Conservation (phyloP, 2,329 filamentous ascomycete genomes). For the Colletotrichum nymphaeae region DNA sequence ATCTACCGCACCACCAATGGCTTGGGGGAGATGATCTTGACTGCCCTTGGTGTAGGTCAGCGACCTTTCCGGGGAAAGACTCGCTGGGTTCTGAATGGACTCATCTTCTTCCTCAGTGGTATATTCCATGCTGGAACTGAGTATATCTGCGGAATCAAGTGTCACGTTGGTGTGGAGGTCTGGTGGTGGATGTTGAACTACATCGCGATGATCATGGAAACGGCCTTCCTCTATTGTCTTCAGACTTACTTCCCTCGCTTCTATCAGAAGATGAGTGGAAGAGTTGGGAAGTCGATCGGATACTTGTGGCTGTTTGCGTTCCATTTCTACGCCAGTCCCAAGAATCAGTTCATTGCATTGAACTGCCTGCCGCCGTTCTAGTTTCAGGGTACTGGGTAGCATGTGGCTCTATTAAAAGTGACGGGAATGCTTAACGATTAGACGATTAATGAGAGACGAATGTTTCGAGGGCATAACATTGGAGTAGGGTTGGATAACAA, state of each 20-base stretch:
- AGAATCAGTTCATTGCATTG: not conserved
- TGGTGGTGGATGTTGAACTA: conserved; percentile 28
- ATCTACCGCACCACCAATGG: conserved; percentile 31
- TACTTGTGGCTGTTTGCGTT: conserved; percentile 21
- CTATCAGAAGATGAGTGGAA: conserved; percentile 14
- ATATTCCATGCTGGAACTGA: conserved; percentile 25
- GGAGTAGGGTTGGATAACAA: not conserved
- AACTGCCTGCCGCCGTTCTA: not conserved
- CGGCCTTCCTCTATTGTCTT: conserved; percentile 1
- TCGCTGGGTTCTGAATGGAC: conserved; percentile 34
- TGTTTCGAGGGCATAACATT: not conserved
- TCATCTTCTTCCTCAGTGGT: conserved; percentile 30
- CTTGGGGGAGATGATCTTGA: conserved; percentile 20
- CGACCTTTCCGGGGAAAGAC: conserved; percentile 10
- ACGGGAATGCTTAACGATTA: not conserved
- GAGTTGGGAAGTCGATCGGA: conserved; percentile 16
- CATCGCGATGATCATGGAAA: conserved; percentile 17
- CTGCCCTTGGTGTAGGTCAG: not conserved
- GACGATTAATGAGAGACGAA: not conserved
- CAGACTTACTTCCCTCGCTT: conserved; percentile 1
- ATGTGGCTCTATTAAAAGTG: not conserved
- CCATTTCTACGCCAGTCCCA: conserved; percentile 22
- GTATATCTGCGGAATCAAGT: conserved; percentile 7
- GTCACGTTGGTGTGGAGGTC: conserved; percentile 26
- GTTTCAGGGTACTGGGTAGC: no score